Conservation (phyloP, 805 yeast species). For the Pachysolen tannophilus region DNA sequence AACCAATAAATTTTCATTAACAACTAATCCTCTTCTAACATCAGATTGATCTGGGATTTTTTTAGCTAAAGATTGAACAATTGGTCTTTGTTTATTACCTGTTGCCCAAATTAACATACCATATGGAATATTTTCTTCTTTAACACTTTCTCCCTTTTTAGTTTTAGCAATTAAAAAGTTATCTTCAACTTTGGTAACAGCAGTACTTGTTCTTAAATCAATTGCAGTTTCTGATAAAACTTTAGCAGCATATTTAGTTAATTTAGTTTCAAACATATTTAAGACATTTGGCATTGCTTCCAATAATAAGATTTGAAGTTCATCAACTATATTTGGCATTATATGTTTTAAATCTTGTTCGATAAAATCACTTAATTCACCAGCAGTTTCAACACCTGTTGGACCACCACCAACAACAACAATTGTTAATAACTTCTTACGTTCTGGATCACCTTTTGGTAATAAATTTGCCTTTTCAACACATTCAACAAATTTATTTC, state of each 20-base stretch:
- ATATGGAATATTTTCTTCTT: constrained; percentile 35
- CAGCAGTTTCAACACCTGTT: constrained; percentile 52
- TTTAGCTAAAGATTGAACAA: constrained; percentile 32
- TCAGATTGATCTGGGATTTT: constrained; percentile 43
- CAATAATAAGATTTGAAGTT: constrained; percentile 39
- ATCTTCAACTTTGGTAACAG: constrained; percentile 40
- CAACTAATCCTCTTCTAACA: constrained; percentile 46
- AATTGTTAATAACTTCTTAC: constrained; percentile 42
- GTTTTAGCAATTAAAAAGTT: constrained; percentile 35
- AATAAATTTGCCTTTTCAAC: constrained; percentile 47
- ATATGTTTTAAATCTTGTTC: constrained; percentile 46
- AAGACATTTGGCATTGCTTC: constrained; percentile 49
- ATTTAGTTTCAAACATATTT: constrained; percentile 41
- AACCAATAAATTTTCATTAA: constrained; percentile 38
- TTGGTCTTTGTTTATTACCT: constrained; percentile 46
- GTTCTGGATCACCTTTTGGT: constrained; percentile 43
- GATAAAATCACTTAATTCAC: constrained; percentile 47
- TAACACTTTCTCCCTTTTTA: constrained; percentile 32
- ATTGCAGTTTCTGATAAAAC: constrained; percentile 44
- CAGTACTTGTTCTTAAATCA: constrained; percentile 37
- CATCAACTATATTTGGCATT: constrained; percentile 47
- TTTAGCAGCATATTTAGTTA: constrained; percentile 43
- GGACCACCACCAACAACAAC: constrained; percentile 55
- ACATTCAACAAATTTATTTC: constrained; percentile 40
- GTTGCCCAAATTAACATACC: constrained; percentile 54